These are phyloP conservation scores for Beauveria bassiana DNA, from an alignment of 2,329 filamentous ascomycete genomes.

Conservation along the genomic window DNA sequence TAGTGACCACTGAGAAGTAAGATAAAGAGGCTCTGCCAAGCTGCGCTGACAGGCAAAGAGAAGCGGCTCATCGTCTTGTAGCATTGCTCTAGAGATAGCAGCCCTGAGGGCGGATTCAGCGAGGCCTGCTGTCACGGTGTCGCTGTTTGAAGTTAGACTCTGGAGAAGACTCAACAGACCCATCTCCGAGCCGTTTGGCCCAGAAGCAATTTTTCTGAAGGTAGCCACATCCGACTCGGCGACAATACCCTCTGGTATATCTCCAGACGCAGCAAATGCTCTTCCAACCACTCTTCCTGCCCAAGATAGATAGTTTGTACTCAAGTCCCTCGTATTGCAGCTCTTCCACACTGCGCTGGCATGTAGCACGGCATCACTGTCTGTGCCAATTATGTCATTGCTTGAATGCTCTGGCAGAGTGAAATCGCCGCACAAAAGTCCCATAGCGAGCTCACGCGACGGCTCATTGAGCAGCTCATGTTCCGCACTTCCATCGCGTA, in stretches of 20 bases:
- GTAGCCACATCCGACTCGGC: slow-evolving; percentile 49
- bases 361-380: slow-evolving; percentile 54
- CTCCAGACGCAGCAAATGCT: slow-evolving; percentile 70
- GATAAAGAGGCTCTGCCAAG: slow-evolving; percentile 42
- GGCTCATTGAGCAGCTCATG: slow-evolving; percentile 60
- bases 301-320: slow-evolving; percentile 71
- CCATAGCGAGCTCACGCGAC: slow-evolving; percentile 62
- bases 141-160: slow-evolving; percentile 50
- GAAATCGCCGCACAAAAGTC: slow-evolving; percentile 70
- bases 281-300: slow-evolving; percentile 76
- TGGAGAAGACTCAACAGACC: slow-evolving; percentile 56
- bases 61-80: slow-evolving; percentile 39
- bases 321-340: slow-evolving; percentile 55
- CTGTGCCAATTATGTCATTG: slow-evolving; percentile 61
- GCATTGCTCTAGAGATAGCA: slow-evolving; percentile 46
- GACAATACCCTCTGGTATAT: slow-evolving; percentile 52
- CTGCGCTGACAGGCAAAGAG: slow-evolving; percentile 42
- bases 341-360: slow-evolving; percentile 69
- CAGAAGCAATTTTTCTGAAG: slow-evolving; percentile 40
- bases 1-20: slow-evolving; percentile 48
- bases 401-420: slow-evolving; percentile 35
- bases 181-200: slow-evolving; percentile 51
- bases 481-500: slow-evolving; percentile 61
- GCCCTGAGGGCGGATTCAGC: slow-evolving; percentile 53
- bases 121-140: slow-evolving; percentile 48